Conservation (phyloP, 2,329 filamentous ascomycete species). For the Tolypocladium cylindrosporum region DNA sequence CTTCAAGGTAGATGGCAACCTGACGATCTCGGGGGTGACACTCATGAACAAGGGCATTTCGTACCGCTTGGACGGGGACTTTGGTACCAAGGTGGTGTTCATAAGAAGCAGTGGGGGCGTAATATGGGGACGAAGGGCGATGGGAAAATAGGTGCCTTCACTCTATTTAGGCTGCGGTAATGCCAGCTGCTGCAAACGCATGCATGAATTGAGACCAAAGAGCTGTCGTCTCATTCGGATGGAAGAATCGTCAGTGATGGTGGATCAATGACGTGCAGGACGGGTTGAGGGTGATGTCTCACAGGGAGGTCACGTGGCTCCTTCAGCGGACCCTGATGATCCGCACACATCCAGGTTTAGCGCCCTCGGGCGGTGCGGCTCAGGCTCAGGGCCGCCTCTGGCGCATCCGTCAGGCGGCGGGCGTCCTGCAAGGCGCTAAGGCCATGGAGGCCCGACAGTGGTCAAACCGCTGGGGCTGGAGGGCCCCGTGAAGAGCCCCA, state of each 20-base stretch:
- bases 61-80: slow-evolving; percentile 39
- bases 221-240: background rate
- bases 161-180: too few species aligned
- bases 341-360: background rate
- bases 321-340: background rate
- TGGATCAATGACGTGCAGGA: background rate
- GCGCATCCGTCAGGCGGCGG: background rate
- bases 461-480: background rate
- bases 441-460: background rate
- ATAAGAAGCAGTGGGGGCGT: slow-evolving; percentile 28
- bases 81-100: slow-evolving; percentile 46
- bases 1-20: slow-evolving; percentile 43
- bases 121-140: too few species aligned
- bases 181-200: background rate
- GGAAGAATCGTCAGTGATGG: too few species aligned
- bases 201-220: background rate
- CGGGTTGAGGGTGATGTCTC: background rate
- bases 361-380: background rate
- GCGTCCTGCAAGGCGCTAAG: background rate
- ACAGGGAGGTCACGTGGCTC: background rate
- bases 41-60: slow-evolving; percentile 54
- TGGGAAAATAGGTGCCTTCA: too few species aligned
- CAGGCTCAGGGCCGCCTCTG: background rate
- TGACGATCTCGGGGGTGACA: slow-evolving; percentile 44
- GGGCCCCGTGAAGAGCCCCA: background rate